These are phyloP conservation scores for Podospora pseudoanserina DNA, from an alignment of 495 filamentous ascomycete genomes.

Conservation along the genomic window DNA sequence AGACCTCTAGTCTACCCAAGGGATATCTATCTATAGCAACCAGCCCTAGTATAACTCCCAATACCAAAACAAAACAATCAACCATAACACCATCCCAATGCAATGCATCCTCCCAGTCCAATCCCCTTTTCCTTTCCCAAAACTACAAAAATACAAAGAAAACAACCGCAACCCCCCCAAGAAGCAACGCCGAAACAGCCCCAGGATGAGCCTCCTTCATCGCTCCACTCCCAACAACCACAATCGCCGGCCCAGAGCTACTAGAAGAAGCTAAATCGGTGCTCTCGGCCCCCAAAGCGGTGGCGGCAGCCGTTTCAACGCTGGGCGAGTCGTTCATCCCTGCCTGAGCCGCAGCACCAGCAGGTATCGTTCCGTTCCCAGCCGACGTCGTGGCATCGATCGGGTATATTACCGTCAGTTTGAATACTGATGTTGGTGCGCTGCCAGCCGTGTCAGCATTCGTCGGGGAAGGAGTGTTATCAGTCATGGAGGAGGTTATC, in stretches of 20 bases:
- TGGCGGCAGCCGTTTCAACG: not conserved
- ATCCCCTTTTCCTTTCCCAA: not conserved
- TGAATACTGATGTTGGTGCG: conserved; percentile 2
- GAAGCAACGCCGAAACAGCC: not conserved
- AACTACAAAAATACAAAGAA: conserved; percentile 6
- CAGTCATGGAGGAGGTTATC: conserved; percentile 2
- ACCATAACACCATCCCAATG: not conserved
- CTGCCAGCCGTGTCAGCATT: conserved; percentile 11
- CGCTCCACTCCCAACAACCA: not conserved
- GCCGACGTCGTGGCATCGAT: conserved; percentile 3
- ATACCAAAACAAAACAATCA: not conserved
- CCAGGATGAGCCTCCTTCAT: conserved; percentile 2
- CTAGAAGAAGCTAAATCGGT: not conserved
- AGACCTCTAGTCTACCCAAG: not conserved
- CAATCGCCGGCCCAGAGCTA: not conserved
- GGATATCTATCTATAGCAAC: not conserved
- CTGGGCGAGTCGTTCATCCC: not conserved
- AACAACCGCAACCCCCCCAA: conserved; percentile 3
- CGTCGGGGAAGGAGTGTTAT: not conserved
- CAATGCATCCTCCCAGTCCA: not conserved
- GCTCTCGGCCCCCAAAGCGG: not conserved
- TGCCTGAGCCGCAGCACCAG: not conserved
- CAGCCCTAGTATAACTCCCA: too few species aligned
- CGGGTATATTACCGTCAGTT: conserved; percentile 4
- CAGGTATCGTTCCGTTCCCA: conserved; percentile 5